A percentile compares a stretch with the other conserved stretches of the same genome.
phyloP scores from a whole-genome alignment of 202 grass and related monocot genomes.

The Setaria italica region DNA sequence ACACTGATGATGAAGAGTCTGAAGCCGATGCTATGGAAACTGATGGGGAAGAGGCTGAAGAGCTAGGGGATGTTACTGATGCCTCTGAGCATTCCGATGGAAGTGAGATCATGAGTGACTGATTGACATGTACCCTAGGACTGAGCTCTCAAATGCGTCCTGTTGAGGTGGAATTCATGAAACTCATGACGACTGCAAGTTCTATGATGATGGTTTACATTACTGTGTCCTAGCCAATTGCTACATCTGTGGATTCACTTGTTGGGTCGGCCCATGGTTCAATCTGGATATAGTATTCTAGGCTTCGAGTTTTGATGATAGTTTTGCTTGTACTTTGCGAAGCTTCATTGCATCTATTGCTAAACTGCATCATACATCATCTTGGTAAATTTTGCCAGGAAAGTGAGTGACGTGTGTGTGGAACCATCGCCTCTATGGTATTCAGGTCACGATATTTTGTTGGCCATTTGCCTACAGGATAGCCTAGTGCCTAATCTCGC shows the following conservation, averaged over 20 bases:
- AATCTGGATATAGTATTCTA: neutral
- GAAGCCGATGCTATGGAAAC: conserved; percentile 78
- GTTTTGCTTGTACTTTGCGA: neutral
- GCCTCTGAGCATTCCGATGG: conserved; percentile 68
- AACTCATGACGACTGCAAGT: neutral
- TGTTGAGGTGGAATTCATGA: neutral
- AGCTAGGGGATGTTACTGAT: conserved; percentile 61
- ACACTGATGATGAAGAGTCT: conserved; percentile 83
- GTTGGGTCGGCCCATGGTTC: neutral
- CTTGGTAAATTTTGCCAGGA: neutral
- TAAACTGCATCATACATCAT: neutral
- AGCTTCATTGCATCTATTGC: neutral
- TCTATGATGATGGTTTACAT: neutral
- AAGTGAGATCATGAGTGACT: conserved; percentile 78
- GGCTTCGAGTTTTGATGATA: neutral
- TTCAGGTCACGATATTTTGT: no score
- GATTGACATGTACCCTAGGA: neutral
- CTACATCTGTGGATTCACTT: neutral
- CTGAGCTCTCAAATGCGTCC: neutral
- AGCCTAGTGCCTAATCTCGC: no score
- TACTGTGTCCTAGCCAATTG: neutral
- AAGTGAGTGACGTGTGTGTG: neutral
- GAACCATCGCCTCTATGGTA: no score
- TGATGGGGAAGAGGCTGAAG: conserved; percentile 53
- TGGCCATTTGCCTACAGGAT: no score